Base-by-base conservation (phyloP, 345 rosid species). In the Xanthoceras sorbifolium region DNA sequence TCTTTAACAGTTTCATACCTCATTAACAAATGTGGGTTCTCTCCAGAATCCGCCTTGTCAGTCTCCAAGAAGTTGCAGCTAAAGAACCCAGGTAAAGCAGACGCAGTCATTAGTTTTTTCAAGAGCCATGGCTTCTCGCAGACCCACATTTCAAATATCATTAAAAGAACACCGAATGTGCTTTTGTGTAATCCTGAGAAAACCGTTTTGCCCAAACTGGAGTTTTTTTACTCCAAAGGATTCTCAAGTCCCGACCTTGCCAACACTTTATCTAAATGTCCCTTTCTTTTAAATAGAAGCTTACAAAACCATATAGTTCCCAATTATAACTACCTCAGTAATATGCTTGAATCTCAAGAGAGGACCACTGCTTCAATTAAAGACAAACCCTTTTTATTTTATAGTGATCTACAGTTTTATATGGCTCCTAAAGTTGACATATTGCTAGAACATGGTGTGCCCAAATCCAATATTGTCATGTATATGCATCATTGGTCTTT, bases 281-380 rank as follows among this genome's bases (percentile, higher is more conserved):
- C 28, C 0, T 7, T 10, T 77, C 69, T 60, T 14, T 60, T 74
- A 12, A 7, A 0, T 2, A 57, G 60, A 44, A 78, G 81, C 62
- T 67, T 82, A 34, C n/a, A 75, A 29, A 61, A 65, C 15, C 69
- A 40, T n/a, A 26, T 82, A 31, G 22, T 72, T 74, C 82, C 74
- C 34, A 34, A 26, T 42, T 75, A 52, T 64, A 15, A 70, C 11
- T 48, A 66, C 34, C 28, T 70, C 6, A 60, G 42, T 10, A 26
- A 63, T n/a, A 23, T 81, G 64, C 38, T 57, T 34, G 22, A 32
- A 6, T 71, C 34, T 55, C 36, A 40, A 0, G 34, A 71, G 31
- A 71, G 6, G 64, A 4, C 50, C 31, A 14, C 55, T 25, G 25
- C 14, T 57, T 1, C 38, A 14, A n/a, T 34, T 6, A 55, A 34